Evolutionary conservation across 805 yeast genomes (phyloP), one percentile per base, ranked within the genome.

Genomic region (Metschnikowia lunata): DNA sequence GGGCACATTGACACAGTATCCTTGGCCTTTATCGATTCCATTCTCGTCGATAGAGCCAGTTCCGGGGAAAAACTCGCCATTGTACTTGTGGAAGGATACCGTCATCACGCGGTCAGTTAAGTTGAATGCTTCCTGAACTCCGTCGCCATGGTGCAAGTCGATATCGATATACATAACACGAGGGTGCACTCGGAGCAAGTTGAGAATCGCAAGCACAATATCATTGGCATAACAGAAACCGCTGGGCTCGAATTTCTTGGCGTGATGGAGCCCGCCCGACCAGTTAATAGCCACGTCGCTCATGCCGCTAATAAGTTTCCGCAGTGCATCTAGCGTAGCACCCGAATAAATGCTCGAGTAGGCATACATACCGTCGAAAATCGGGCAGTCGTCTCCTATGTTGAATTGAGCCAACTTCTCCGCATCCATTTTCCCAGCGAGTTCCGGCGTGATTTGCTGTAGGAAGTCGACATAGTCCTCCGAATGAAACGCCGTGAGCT

Each of bases 241-340:
- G 46, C 89, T 80, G 7, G 98, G 97, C 63, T 89, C 97, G 36
- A 81, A 77, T 66, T 91, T 91, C 60, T 91, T 91, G 6, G 98
- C 98, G 67, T 91, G 98, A 64, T 91, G 98, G 38, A 91, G 73
- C 3, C 98, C 98, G 33, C 98, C 98, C 10, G 95, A 86, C 87
- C 95, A 91, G 66, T 91, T 91, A 47, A 91, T 85, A 35, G 97
- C 97, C 38, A 91, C 86, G 62, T 90, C 98, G 56, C 91, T 84
- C 74, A 84, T 85, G 13, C 91, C 95, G 47, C 85, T 76, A 43
- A 86, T 84, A 37, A 90, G 72, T 53, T 93, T 83, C 27, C 95
- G 80, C 2, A 96, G 86, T 15, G 96, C 97, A 65, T 88, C 96
- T 71, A 91, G 74, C 10, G 96, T 85, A 9, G 97, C 97, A 13